These are phyloP conservation scores for Cenococcum geophilum DNA, from an alignment of 495 filamentous ascomycete species.

Conservation along the genomic window DNA sequence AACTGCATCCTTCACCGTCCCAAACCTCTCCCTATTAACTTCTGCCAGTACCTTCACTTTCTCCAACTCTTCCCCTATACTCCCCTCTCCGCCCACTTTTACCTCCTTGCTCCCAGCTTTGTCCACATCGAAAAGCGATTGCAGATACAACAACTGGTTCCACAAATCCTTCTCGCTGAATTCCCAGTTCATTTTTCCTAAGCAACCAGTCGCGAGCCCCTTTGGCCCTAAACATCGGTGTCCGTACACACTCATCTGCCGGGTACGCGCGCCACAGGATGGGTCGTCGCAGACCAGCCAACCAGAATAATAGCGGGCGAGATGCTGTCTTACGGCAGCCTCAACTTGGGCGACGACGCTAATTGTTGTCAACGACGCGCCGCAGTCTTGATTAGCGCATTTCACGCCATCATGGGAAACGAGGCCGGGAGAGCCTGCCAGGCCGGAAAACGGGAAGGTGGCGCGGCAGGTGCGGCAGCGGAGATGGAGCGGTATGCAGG, in stretches of 20 bases:
- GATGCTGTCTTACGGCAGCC: conserved; percentile 67
- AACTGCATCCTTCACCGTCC: conserved; percentile 66
- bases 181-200: conserved; percentile 85
- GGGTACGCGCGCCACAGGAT: conserved; percentile 76
- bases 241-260: conserved; percentile 88
- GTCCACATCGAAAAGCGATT: conserved; percentile 81
- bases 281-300: conserved; percentile 88
- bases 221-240: conserved; percentile 80
- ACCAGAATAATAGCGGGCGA: conserved; percentile 80
- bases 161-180: conserved; percentile 83
- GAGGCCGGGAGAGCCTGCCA: conserved; percentile 48
- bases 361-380: conserved; percentile 58
- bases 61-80: conserved; percentile 43
- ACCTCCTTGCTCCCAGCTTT: conserved; percentile 57
- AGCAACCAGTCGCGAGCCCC: conserved; percentile 73
- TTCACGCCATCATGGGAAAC: conserved; percentile 62
- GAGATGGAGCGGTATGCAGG: conserved; percentile 65
- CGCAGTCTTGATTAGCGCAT: conserved; percentile 59
- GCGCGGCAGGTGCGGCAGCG: conserved; percentile 76
- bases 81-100: conserved; percentile 36
- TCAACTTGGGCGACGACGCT: conserved; percentile 82
- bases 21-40: conserved; percentile 73
- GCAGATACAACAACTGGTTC: conserved; percentile 89
- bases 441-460: conserved; percentile 66
- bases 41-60: conserved; percentile 64